phyloP scores from a whole-genome alignment of 345 rosid species.

The Brassica nigra region DNA sequence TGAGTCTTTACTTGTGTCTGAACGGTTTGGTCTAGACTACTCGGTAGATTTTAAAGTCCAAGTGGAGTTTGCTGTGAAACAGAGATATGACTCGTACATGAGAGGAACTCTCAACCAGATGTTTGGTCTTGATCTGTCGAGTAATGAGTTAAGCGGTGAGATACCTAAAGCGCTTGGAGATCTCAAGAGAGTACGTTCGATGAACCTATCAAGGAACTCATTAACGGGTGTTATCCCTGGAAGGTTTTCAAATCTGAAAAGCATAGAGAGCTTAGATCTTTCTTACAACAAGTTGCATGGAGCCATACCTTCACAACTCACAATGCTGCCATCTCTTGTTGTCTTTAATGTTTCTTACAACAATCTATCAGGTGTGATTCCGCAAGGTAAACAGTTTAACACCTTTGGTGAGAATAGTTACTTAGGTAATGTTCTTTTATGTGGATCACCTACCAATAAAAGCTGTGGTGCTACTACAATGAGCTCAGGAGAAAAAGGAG shows the following conservation, averaged over 20 bases:
- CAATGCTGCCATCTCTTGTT: constrained; percentile 17
- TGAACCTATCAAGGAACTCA: constrained; percentile 31
- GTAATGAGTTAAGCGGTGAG: constrained; percentile 32
- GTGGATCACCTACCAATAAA: constrained; percentile 24
- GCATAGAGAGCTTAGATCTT: constrained; percentile 28
- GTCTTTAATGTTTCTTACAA: constrained; percentile 35
- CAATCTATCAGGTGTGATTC: constrained; percentile 24
- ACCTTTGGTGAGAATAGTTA: constrained; percentile 30
- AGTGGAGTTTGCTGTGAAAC: constrained; percentile 29
- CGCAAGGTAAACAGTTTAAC: constrained; percentile 23
- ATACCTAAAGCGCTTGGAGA: constrained; percentile 31
- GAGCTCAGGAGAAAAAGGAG: constrained; percentile 1
- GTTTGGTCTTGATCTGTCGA: constrained; percentile 35
- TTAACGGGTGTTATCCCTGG: constrained; percentile 12
- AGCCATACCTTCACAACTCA: constrained; percentile 21
- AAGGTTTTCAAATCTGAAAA: constrained; percentile 29
- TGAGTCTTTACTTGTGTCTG: constrained; percentile 14
- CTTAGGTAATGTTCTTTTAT: constrained; percentile 22
- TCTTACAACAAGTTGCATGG: constrained; percentile 34
- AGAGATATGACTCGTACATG: constrained; percentile 31
- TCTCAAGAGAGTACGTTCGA: constrained; percentile 20
- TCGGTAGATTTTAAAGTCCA: constrained; percentile 8
- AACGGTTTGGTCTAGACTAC: constrained; percentile 15
- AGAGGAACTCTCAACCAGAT: constrained; percentile 26
- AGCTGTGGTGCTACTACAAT: constrained; percentile 7